These are phyloP conservation scores for Gracilaria vermiculophylla DNA, from an alignment of 23 red algal genomes.

Conservation along the genomic window DNA sequence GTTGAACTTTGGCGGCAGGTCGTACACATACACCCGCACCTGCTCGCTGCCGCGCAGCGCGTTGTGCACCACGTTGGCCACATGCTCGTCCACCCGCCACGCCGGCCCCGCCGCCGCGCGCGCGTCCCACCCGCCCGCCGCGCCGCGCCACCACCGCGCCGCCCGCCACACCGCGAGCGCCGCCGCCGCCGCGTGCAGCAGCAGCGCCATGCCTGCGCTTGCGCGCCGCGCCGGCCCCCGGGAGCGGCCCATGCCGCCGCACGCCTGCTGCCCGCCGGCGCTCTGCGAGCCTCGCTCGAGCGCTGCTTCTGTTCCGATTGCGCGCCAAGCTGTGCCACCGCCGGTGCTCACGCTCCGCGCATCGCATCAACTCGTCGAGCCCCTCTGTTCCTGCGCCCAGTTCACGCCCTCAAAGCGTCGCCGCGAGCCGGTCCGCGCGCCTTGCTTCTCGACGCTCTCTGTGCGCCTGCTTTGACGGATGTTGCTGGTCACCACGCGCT, in stretches of 20 bases:
- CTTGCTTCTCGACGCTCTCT: too few species aligned
- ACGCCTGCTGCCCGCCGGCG: too few species aligned
- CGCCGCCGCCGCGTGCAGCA: neutral
- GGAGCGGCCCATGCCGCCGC: neutral
- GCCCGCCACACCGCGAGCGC: neutral
- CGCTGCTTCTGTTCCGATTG: too few species aligned
- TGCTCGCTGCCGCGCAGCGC: neutral
- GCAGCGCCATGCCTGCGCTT: neutral
- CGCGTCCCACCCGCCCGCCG: neutral
- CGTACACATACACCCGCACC: conserved; percentile 51
- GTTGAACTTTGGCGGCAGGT: conserved; percentile 65
- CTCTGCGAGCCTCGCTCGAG: too few species aligned
- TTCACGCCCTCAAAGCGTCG: too few species aligned
- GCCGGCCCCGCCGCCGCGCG: neutral
- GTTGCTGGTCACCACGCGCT: too few species aligned
- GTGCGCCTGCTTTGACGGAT: too few species aligned
- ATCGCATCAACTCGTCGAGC: too few species aligned
- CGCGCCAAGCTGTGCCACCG: too few species aligned
- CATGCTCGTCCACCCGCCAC: neutral
- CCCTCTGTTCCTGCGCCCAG: too few species aligned
- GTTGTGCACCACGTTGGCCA: neutral
- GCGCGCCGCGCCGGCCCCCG: neutral
- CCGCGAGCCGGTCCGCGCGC: too few species aligned
- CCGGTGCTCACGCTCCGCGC: too few species aligned
- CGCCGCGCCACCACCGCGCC: neutral